These are phyloP conservation scores for Auricularia auricula-judae DNA, from an alignment of 768 basidiomycete species.

Conservation along the genomic window DNA sequence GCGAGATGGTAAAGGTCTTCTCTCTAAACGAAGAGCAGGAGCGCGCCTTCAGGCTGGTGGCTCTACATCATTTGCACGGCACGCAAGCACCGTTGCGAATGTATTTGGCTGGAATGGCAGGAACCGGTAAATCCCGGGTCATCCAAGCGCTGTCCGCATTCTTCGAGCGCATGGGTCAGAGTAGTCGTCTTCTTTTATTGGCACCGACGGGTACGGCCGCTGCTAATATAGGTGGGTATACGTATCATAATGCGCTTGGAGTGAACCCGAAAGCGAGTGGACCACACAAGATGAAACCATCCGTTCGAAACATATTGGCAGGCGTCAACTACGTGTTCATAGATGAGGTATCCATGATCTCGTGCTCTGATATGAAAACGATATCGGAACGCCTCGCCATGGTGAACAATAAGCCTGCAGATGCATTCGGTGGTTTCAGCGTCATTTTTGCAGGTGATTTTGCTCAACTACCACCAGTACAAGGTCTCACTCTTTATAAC, in stretches of 20 bases:
- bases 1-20: neutral
- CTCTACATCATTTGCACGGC: neutral
- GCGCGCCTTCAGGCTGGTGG: conserved; percentile 5
- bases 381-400: conserved; percentile 15
- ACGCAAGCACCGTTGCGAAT: neutral
- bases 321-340: conserved; percentile 17
- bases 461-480: conserved; percentile 22
- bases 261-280: conserved; percentile 10
- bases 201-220: conserved; percentile 24
- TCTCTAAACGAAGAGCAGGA: conserved; percentile 5
- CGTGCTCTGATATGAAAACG: conserved; percentile 19
- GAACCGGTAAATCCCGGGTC: conserved; percentile 24
- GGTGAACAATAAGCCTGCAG: conserved; percentile 9
- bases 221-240: conserved; percentile 18
- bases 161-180: conserved; percentile 13
- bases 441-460: conserved; percentile 27
- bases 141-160: conserved; percentile 16
- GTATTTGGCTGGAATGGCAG: conserved; percentile 20
- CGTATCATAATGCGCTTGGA: conserved; percentile 17
- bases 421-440: conserved; percentile 20
- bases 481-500: conserved; percentile 16
- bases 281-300: conserved; percentile 9
- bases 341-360: conserved; percentile 22
- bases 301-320: conserved; percentile 14
- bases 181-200: conserved; percentile 16